Evolutionary conservation across 352 stramenopile genomes (phyloP).

Genomic region (Phytopythium boreale): DNA sequence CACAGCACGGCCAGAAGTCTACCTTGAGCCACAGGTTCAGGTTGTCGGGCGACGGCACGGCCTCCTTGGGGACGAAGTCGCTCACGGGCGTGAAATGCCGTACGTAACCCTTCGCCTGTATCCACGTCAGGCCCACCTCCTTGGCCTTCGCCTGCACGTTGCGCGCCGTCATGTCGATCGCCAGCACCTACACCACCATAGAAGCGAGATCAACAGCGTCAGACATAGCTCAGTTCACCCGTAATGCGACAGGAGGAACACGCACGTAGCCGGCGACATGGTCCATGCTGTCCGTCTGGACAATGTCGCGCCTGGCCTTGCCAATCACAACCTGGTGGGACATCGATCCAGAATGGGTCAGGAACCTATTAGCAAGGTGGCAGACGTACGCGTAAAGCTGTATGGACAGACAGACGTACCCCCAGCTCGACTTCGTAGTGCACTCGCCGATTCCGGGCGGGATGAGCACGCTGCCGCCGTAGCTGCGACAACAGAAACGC

Average conservation of each 20-base stretch:
- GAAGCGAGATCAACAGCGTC: neutral
- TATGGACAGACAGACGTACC: constrained; percentile 23
- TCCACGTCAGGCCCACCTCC: too few relatives aligned
- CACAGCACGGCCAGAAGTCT: neutral
- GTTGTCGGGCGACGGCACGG: constrained; percentile 56
- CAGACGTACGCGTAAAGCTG: neutral
- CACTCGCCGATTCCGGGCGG: too few relatives aligned
- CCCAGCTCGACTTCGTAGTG: constrained; percentile 86
- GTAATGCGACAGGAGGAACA: neutral
- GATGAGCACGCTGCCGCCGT: constrained; percentile 54
- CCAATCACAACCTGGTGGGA: constrained; percentile 59
- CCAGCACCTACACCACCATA: constrained; percentile 36
- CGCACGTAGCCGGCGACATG: constrained; percentile 70
- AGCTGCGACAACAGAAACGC: constrained; percentile 28
- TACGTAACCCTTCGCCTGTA: constrained; percentile 65
- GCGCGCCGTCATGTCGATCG: constrained; percentile 82
- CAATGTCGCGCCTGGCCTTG: constrained; percentile 58
- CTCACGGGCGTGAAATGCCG: constrained; percentile 82
- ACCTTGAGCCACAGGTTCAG: constrained; percentile 79
- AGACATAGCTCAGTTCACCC: neutral
- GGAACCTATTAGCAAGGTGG: neutral
- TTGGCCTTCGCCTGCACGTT: constrained; percentile 74
- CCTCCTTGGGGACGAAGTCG: constrained; percentile 72
- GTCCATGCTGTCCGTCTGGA: constrained; percentile 57
- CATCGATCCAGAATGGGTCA: neutral